phyloP scores from a whole-genome alignment of 495 filamentous ascomycete genomes.

The Paragyromitra xinjiangensis region DNA sequence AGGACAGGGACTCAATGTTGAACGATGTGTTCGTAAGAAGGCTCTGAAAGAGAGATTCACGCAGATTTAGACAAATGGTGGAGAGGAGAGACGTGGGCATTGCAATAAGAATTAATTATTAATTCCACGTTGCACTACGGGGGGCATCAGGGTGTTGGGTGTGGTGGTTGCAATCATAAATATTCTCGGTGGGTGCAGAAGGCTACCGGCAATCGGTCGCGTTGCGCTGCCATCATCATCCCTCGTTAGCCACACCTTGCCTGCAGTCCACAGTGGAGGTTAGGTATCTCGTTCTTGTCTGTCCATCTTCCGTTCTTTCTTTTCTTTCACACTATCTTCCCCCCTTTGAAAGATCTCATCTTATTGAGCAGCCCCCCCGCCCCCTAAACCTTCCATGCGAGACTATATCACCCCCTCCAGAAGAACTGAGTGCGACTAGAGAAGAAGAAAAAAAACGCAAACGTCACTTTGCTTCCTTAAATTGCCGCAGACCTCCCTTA shows the following conservation, averaged over 20 bases:
- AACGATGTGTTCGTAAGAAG: conserved; percentile 15
- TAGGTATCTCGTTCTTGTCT: conserved; percentile 54
- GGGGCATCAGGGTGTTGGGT: conserved; percentile 24
- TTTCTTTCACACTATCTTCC: conserved; percentile 35
- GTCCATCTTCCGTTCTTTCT: conserved; percentile 47
- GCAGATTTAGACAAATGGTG: conserved; percentile 10
- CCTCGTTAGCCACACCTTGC: conserved; percentile 52
- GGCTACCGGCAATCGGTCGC: conserved; percentile 52
- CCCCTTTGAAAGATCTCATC: conserved; percentile 34
- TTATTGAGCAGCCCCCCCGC: conserved; percentile 30
- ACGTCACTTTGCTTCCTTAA: conserved; percentile 36
- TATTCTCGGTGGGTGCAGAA: conserved; percentile 50
- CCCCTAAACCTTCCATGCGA: conserved; percentile 34
- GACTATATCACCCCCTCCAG: conserved; percentile 26
- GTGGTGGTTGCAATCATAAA: conserved; percentile 50
- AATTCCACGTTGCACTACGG: conserved; percentile 42
- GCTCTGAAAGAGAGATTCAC: neutral
- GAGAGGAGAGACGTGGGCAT: conserved; percentile 43
- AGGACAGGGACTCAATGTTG: conserved; percentile 36
- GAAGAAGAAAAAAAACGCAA: conserved; percentile 40
- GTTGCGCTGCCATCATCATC: conserved; percentile 50
- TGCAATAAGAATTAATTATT: conserved; percentile 49
- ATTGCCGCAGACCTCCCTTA: conserved; percentile 38
- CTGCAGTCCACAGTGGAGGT: conserved; percentile 46
- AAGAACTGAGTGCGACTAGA: conserved; percentile 31